phyloP scores from a whole-genome alignment of 2,329 filamentous ascomycete genomes.

The Davidsoniella neocaledoniae region DNA sequence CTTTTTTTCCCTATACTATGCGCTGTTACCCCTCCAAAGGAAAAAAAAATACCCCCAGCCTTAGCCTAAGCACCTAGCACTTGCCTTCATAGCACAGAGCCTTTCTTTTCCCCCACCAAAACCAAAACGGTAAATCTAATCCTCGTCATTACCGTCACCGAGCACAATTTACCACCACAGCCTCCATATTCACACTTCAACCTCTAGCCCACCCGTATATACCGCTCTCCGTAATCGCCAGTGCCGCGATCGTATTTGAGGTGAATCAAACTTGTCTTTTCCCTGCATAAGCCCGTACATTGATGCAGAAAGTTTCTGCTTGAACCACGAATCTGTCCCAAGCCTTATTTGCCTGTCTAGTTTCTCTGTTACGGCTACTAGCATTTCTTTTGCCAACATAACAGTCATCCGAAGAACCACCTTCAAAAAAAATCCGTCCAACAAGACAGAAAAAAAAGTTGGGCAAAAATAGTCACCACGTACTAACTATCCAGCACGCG shows the following conservation, averaged over 20 bases:
- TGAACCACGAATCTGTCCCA: background rate
- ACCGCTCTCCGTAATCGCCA: background rate
- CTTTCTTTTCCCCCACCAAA: constrained; percentile 1
- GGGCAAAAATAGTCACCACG: background rate
- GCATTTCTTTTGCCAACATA: too few relatives aligned
- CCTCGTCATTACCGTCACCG: background rate
- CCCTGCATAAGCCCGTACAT: background rate
- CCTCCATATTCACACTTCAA: background rate
- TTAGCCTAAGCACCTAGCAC: too few relatives aligned
- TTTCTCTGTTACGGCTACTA: background rate
- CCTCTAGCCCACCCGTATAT: too few relatives aligned
- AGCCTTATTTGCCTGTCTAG: background rate
- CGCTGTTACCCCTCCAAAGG: constrained; percentile 5
- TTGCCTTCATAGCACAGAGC: background rate
- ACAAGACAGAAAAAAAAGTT: background rate
- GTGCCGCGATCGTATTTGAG: constrained; percentile 1
- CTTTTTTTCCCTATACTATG: background rate
- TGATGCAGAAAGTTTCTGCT: too few relatives aligned
- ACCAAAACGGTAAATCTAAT: background rate
- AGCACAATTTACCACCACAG: background rate
- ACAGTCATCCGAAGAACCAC: background rate
- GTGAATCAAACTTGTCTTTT: constrained; percentile 5
- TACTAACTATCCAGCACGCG: constrained; percentile 3
- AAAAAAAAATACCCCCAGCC: background rate
- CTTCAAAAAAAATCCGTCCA: background rate